Conservation (phyloP, 495 filamentous ascomycete species). For the Hapsidospora chrysogenum region DNA sequence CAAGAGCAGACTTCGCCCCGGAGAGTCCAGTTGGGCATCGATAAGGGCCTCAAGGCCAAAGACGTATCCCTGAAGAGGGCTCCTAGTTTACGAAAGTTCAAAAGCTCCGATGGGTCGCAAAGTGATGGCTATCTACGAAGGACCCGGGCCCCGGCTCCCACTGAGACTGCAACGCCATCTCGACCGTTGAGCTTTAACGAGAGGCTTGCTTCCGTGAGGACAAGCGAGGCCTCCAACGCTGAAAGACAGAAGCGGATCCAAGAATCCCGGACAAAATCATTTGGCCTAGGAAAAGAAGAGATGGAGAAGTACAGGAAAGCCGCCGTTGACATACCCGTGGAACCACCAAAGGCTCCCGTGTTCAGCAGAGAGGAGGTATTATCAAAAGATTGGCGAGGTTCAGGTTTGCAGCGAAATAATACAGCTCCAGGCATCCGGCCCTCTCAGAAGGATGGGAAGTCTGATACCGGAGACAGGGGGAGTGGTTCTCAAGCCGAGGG, state of each 20-base stretch:
- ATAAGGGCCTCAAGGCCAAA: conserved; percentile 65
- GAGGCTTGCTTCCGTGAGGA: conserved; percentile 52
- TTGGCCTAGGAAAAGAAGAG: conserved; percentile 48
- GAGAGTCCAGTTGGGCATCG: conserved; percentile 70
- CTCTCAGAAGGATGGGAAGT: too few relatives aligned
- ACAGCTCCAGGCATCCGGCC: too few relatives aligned
- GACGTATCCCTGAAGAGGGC: conserved; percentile 77
- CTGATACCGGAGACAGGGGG: too few relatives aligned
- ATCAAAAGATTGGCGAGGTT: conserved; percentile 21
- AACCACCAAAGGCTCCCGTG: conserved; percentile 26
- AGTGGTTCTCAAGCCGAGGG: conserved; percentile 8
- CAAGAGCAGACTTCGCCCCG: conserved; percentile 53
- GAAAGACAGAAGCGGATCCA: conserved; percentile 37
- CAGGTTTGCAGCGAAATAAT: conserved; percentile 30
- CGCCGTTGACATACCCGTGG: conserved; percentile 35
- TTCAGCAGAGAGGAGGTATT: conserved; percentile 52
- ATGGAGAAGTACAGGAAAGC: conserved; percentile 47
- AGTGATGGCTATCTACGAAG: conserved; percentile 25
- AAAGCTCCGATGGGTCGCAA: conserved; percentile 11
- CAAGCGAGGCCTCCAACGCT: conserved; percentile 37
- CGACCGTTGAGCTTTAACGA: conserved; percentile 70
- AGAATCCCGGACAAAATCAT: conserved; percentile 48
- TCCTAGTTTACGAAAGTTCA: conserved; percentile 24
- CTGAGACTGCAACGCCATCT: conserved; percentile 6
- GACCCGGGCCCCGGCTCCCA: conserved; percentile 16